Percentiles rank a stretch among this genome's conserved stretches.
Conservation (phyloP, 2,329 filamentous ascomycete genomes). For the Daldinia sp. region DNA sequence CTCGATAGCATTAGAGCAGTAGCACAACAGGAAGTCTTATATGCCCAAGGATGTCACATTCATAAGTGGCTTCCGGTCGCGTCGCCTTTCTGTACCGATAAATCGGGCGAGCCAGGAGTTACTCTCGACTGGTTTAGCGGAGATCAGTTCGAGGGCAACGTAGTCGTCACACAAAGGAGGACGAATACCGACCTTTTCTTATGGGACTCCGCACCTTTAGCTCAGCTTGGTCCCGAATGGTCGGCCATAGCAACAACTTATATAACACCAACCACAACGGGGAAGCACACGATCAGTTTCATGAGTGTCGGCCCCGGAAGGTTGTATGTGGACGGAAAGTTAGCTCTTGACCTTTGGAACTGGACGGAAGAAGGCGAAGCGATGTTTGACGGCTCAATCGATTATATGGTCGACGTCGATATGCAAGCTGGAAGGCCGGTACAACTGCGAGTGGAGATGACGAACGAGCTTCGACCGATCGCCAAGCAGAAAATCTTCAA, state of each 20-base stretch:
- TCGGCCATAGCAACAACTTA: constrained; percentile 69
- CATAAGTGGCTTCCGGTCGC: constrained; percentile 72
- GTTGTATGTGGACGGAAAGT: constrained; percentile 65
- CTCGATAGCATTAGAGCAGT: constrained; percentile 67
- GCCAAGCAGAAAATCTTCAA: constrained; percentile 65
- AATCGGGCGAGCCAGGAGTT: constrained; percentile 66
- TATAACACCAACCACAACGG: constrained; percentile 65
- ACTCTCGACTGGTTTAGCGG: constrained; percentile 71
- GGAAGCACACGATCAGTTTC: constrained; percentile 72
- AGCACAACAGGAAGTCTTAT: constrained; percentile 64
- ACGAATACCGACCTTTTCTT: constrained; percentile 73
- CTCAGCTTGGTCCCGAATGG: constrained; percentile 68
- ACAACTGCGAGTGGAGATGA: constrained; percentile 70
- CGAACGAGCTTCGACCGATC: constrained; percentile 69
- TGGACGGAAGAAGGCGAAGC: constrained; percentile 75
- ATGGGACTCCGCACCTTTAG: constrained; percentile 72
- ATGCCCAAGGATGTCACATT: constrained; percentile 69
- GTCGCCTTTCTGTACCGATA: constrained; percentile 64
- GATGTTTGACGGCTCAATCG: constrained; percentile 74
- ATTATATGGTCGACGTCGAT: constrained; percentile 67
- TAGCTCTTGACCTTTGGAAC: constrained; percentile 72
- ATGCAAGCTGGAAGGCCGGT: constrained; percentile 67
- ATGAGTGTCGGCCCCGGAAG: constrained; percentile 72
- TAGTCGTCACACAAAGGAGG: constrained; percentile 65
- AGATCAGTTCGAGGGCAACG: constrained; percentile 67